Evolutionary conservation across 192 early-diverging fungal species (phyloP).

Genomic region (Chytriomyces sp.): DNA sequence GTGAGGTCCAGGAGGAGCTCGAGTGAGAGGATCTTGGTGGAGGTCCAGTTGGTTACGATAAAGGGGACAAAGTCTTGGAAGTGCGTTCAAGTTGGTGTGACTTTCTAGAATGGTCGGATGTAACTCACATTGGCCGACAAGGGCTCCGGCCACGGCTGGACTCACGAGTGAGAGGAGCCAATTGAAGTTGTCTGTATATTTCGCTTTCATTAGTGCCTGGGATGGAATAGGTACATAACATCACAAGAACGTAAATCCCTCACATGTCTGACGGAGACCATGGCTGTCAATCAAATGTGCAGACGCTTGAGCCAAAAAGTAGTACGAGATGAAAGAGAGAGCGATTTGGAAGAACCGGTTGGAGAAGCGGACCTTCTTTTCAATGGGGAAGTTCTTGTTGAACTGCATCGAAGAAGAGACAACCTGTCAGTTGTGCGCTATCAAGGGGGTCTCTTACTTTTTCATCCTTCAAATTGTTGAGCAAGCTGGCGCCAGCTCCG

Average conservation of each 20-base stretch:
- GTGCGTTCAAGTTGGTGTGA: neutral
- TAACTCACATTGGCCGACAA: slow-evolving; percentile 42
- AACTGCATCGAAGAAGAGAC: slow-evolving; percentile 17
- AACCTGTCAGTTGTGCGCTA: neutral
- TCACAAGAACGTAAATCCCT: too few relatives aligned
- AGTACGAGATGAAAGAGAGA: slow-evolving; percentile 33
- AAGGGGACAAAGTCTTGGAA: slow-evolving; percentile 39
- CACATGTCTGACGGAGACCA: slow-evolving; percentile 19
- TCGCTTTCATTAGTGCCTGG: too few relatives aligned
- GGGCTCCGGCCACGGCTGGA: slow-evolving; percentile 36
- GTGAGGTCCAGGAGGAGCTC: slow-evolving; percentile 38
- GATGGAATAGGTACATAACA: too few relatives aligned
- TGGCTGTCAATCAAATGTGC: slow-evolving; percentile 18
- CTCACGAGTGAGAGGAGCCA: slow-evolving; percentile 38
- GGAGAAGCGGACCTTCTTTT: slow-evolving; percentile 43
- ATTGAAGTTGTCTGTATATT: slow-evolving; percentile 38
- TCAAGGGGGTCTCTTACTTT: neutral
- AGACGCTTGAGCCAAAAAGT: slow-evolving; percentile 32
- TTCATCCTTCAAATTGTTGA: neutral
- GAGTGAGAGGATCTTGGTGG: slow-evolving; percentile 32
- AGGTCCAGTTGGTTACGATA: slow-evolving; percentile 45
- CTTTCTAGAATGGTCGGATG: neutral
- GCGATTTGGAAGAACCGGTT: slow-evolving; percentile 40
- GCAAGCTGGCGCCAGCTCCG: neutral
- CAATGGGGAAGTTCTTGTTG: slow-evolving; percentile 45